Percentiles rank a stretch among this genome's conserved stretches.
Evolutionary conservation across 352 stramenopile species (phyloP).

Genomic region (Pythium biforme): DNA sequence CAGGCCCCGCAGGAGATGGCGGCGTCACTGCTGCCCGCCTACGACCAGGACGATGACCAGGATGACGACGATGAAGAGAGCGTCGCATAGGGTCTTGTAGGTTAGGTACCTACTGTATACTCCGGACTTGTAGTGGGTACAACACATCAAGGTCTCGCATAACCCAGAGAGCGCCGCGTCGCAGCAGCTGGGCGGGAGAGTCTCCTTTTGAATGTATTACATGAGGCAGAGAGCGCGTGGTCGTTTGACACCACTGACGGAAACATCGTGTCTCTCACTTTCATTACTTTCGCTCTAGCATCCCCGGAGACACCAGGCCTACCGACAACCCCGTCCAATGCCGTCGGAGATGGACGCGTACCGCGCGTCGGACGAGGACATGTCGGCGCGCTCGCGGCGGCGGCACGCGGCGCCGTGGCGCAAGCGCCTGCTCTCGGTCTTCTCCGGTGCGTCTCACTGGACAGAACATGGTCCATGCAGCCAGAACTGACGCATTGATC

Average conservation of each 20-base stretch:
- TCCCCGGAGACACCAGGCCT: too few species aligned
- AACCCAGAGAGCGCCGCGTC: not conserved
- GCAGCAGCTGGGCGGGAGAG: not conserved
- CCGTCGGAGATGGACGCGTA: slow-evolving; percentile 21
- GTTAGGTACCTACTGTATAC: too few species aligned
- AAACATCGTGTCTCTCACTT: too few species aligned
- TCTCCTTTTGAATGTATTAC: not conserved
- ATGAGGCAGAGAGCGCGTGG: not conserved
- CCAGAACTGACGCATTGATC: not conserved
- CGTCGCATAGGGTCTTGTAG: slow-evolving; percentile 17
- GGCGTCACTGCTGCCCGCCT: slow-evolving; percentile 1
- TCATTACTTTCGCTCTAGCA: too few species aligned
- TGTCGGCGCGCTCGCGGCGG: slow-evolving; percentile 5
- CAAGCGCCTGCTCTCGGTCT: slow-evolving; percentile 20
- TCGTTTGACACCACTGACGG: too few species aligned
- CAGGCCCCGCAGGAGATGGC: slow-evolving; percentile 16
- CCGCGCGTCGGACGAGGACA: slow-evolving; percentile 7
- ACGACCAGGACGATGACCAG: not conserved
- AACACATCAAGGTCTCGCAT: not conserved
- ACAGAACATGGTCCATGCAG: too few species aligned
- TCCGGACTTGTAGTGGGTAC: not conserved
- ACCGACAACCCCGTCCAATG: too few species aligned
- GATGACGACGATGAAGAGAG: not conserved
- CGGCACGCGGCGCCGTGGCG: not conserved
- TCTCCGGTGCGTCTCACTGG: slow-evolving; percentile 15